phyloP scores from a whole-genome alignment of 2,329 filamentous ascomycete genomes.

The Diplodia seriata region DNA sequence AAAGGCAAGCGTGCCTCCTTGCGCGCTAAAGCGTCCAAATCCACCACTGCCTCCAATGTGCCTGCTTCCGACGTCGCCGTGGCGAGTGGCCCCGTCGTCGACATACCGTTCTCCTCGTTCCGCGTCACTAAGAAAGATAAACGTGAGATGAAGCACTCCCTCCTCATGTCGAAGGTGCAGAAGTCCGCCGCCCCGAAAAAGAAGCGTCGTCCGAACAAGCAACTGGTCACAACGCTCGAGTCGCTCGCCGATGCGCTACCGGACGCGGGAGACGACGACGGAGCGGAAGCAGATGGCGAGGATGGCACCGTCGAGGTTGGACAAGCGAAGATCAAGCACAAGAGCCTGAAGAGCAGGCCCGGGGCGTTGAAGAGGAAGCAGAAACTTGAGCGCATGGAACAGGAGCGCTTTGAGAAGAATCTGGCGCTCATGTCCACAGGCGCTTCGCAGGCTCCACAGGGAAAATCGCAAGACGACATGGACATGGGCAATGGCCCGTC shows the following conservation, averaged over 20 bases:
- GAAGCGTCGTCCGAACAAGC: constrained; percentile 73
- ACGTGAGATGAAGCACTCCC: constrained; percentile 78
- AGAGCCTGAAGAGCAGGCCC: constrained; percentile 74
- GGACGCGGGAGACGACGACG: constrained; percentile 59
- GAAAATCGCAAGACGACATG: constrained; percentile 27
- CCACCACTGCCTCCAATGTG: constrained; percentile 31
- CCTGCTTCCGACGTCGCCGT: constrained; percentile 43
- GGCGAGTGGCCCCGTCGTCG: constrained; percentile 48
- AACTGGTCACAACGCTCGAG: constrained; percentile 77
- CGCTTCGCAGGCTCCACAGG: constrained; percentile 37
- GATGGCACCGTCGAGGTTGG: constrained; percentile 43
- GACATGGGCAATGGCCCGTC: constrained; percentile 22
- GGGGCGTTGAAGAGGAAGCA: constrained; percentile 86
- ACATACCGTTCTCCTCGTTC: constrained; percentile 58
- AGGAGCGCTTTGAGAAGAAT: constrained; percentile 82
- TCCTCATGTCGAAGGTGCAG: constrained; percentile 78
- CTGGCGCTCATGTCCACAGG: constrained; percentile 73
- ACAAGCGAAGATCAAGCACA: constrained; percentile 72
- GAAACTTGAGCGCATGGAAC: constrained; percentile 78
- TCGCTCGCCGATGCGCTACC: constrained; percentile 82
- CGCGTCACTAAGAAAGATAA: constrained; percentile 82
- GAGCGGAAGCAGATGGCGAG: constrained; percentile 41
- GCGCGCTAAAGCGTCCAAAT: constrained; percentile 40
- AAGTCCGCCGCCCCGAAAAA: constrained; percentile 65
- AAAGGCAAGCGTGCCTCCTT: constrained; percentile 46